phyloP scores from a whole-genome alignment of 2,329 filamentous ascomycete species.

The Xenoacremonium recifei region DNA sequence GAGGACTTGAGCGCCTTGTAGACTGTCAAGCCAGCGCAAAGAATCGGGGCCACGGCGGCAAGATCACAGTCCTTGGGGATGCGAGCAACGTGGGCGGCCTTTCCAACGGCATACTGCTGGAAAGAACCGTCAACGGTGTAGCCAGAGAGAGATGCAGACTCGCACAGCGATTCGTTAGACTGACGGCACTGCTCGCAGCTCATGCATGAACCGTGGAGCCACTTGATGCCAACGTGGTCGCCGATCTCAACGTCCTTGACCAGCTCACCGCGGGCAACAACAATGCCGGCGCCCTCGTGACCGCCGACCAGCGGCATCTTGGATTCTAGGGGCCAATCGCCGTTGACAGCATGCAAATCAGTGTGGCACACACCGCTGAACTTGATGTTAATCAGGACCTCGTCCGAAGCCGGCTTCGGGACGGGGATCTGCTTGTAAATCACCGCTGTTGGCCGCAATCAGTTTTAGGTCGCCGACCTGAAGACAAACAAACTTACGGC shows the following conservation, averaged over 20 bases:
- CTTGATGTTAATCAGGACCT: constrained; percentile 89
- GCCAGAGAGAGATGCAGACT: constrained; percentile 72
- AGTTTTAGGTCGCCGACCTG: background rate
- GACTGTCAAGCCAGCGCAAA: constrained; percentile 84
- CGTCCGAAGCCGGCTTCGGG: constrained; percentile 76
- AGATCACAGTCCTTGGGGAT: constrained; percentile 76
- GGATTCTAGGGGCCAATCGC: constrained; percentile 80
- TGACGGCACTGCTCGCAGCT: constrained; percentile 80
- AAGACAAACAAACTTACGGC: constrained; percentile 48
- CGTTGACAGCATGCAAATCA: constrained; percentile 75
- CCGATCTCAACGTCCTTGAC: constrained; percentile 78
- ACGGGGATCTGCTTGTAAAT: constrained; percentile 82
- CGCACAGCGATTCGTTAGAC: constrained; percentile 80
- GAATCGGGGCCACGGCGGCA: constrained; percentile 74
- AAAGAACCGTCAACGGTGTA: constrained; percentile 93
- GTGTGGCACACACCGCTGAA: constrained; percentile 91
- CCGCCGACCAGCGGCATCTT: constrained; percentile 87
- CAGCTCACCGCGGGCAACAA: constrained; percentile 76
- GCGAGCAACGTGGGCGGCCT: constrained; percentile 84
- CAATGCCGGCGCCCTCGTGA: constrained; percentile 75
- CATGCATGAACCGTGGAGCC: constrained; percentile 87
- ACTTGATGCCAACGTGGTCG: constrained; percentile 86
- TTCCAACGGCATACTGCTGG: constrained; percentile 88
- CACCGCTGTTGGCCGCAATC: constrained; percentile 43
- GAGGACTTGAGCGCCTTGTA: constrained; percentile 93